Conservation (phyloP, 164 flowering plant genomes). For the Vitis riparia region DNA sequence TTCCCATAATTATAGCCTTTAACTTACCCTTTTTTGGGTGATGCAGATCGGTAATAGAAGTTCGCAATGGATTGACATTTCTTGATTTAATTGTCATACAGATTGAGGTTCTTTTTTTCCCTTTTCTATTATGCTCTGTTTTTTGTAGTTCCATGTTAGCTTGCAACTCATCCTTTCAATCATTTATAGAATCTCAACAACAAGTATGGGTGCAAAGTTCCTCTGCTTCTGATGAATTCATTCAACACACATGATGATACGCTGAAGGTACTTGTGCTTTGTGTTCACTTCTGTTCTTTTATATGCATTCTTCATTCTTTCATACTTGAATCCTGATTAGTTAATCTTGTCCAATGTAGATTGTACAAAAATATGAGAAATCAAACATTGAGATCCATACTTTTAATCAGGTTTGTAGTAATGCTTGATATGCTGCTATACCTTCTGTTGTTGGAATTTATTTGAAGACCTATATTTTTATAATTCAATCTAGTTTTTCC, state of each 20-base stretch:
- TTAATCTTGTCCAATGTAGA: conserved; percentile 41
- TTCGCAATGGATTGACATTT: conserved; percentile 92
- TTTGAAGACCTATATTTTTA: neutral
- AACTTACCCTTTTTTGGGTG: neutral
- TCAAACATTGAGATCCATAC: conserved; percentile 88
- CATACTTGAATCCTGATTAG: conserved; percentile 1
- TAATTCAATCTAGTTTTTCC: neutral
- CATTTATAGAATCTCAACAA: conserved; percentile 65
- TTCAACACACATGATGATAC: conserved; percentile 95
- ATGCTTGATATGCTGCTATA: conserved; percentile 7
- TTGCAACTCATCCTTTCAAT: conserved; percentile 12
- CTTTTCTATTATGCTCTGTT: neutral
- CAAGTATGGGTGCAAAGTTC: conserved; percentile 92
- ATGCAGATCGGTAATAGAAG: conserved; percentile 95
- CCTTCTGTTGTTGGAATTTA: neutral
- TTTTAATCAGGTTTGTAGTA: conserved; percentile 77
- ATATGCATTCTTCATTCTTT: neutral
- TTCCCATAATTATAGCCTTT: neutral
- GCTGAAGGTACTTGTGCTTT: conserved; percentile 48
- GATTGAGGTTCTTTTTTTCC: conserved; percentile 65
- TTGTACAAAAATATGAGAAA: conserved; percentile 79
- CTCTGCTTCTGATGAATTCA: conserved; percentile 92
- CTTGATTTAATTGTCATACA: conserved; percentile 92
- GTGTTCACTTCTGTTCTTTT: neutral
- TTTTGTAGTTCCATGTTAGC: neutral